Evolutionary conservation across 2,329 filamentous ascomycete genomes (phyloP).

Genomic region (Penicillium sumatraense): DNA sequence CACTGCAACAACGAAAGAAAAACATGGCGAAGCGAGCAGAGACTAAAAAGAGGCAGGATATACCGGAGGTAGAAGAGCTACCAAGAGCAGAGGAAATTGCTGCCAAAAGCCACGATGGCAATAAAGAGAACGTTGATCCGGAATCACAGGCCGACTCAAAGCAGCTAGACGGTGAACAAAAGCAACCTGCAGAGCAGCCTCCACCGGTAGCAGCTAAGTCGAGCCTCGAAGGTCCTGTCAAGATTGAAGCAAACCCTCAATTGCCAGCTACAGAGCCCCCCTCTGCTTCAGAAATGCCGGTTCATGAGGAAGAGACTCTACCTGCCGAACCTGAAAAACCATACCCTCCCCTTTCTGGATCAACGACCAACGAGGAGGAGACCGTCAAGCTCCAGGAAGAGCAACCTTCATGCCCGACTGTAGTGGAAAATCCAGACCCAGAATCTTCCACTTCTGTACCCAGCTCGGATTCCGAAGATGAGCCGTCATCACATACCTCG

Average conservation of each 20-base stretch:
- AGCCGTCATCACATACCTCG: conserved; percentile 20
- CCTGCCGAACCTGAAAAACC: not conserved
- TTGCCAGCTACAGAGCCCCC: conserved; percentile 5
- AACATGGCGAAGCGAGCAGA: conserved; percentile 59
- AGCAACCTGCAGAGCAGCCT: conserved; percentile 1
- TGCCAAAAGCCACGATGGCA: conserved; percentile 30
- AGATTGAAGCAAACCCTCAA: not conserved
- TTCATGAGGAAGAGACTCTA: not conserved
- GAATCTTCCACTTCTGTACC: conserved; percentile 29
- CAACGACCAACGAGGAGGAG: no score
- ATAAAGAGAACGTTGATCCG: conserved; percentile 33
- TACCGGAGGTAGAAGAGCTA: conserved; percentile 19
- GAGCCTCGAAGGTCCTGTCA: not conserved
- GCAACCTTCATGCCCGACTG: conserved; percentile 7
- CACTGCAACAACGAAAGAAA: conserved; percentile 85
- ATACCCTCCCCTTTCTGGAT: not conserved
- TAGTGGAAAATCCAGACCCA: conserved; percentile 22
- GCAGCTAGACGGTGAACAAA: conserved; percentile 15
- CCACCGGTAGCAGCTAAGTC: not conserved
- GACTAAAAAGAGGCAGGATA: conserved; percentile 31
- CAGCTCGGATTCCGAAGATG: conserved; percentile 21
- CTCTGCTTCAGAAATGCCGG: not conserved
- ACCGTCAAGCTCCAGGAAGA: not conserved
- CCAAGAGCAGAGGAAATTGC: conserved; percentile 9
- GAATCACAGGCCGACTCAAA: conserved; percentile 12